Conservation (phyloP, 306 rosid genomes). For the Ormosia semicastrata region DNA sequence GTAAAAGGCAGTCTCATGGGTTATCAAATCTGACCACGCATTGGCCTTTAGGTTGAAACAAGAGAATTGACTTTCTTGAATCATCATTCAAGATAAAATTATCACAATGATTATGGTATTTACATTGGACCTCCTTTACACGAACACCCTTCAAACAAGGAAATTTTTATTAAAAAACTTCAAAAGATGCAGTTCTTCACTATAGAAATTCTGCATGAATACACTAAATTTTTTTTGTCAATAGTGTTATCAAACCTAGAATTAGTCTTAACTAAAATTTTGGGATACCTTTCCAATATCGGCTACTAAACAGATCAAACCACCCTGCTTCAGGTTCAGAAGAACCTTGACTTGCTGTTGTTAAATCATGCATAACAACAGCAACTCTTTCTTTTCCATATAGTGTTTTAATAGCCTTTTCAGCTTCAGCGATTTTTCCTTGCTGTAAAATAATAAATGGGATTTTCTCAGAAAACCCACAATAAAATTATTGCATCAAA, state of each 20-base stretch:
- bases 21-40: neutral
- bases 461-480: conserved; percentile 23
- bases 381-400: conserved; percentile 84
- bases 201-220: neutral
- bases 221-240: neutral
- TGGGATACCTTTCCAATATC: conserved; percentile 82
- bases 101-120: neutral
- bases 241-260: neutral
- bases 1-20: neutral
- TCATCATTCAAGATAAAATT: neutral
- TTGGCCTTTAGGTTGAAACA: neutral
- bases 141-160: neutral
- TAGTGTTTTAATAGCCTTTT: conserved; percentile 66
- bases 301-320: conserved; percentile 91
- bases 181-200: neutral
- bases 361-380: conserved; percentile 64
- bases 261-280: neutral
- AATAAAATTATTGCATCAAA: conserved; percentile 10
- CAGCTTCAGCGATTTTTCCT: conserved; percentile 82
- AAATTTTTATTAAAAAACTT: neutral
- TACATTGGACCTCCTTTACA: neutral
- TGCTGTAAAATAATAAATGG: conserved; percentile 56
- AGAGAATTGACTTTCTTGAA: conserved; percentile 6
- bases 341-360: conserved; percentile 71
- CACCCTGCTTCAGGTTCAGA: conserved; percentile 94